Evolutionary conservation across 179 eudicot species (phyloP).

Genomic region (Beta corolliflora): DNA sequence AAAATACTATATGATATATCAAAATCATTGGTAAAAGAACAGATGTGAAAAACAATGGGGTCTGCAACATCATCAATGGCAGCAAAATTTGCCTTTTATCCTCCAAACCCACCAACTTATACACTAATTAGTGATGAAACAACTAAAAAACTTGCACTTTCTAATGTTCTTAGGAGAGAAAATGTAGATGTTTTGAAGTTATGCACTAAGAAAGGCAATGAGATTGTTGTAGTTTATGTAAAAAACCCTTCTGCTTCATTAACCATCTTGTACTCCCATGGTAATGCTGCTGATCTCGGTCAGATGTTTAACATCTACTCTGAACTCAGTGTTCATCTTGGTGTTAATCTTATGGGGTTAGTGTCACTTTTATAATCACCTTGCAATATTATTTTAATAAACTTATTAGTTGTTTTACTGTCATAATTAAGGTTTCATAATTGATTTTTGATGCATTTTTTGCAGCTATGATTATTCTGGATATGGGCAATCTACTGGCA

Average conservation of each 20-base stretch:
- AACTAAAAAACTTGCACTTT: slow-evolving; percentile 43
- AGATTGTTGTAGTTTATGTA: slow-evolving; percentile 64
- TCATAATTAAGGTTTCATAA: too few relatives aligned
- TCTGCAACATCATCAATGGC: slow-evolving; percentile 87
- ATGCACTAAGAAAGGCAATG: slow-evolving; percentile 65
- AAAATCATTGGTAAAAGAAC: background rate
- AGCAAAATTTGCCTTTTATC: slow-evolving; percentile 85
- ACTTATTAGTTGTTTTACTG: too few relatives aligned
- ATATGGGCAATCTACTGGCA: slow-evolving; percentile 87
- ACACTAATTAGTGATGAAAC: slow-evolving; percentile 52
- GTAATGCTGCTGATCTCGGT: slow-evolving; percentile 90
- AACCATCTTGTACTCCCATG: slow-evolving; percentile 80
- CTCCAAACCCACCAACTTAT: slow-evolving; percentile 82
- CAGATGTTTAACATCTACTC: slow-evolving; percentile 80
- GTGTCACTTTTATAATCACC: background rate
- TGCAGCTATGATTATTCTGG: slow-evolving; percentile 88
- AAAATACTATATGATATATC: background rate
- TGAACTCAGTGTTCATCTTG: slow-evolving; percentile 69
- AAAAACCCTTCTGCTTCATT: slow-evolving; percentile 59
- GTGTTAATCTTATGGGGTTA: slow-evolving; percentile 81
- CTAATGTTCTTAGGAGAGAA: slow-evolving; percentile 62
- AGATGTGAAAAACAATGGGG: slow-evolving; percentile 49
- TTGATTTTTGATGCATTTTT: background rate
- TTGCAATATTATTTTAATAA: too few relatives aligned
- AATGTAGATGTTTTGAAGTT: slow-evolving; percentile 70